phyloP scores from a whole-genome alignment of 1,284 basidiomycete genomes.

The Ceratorhiza oryzae-sativae region DNA sequence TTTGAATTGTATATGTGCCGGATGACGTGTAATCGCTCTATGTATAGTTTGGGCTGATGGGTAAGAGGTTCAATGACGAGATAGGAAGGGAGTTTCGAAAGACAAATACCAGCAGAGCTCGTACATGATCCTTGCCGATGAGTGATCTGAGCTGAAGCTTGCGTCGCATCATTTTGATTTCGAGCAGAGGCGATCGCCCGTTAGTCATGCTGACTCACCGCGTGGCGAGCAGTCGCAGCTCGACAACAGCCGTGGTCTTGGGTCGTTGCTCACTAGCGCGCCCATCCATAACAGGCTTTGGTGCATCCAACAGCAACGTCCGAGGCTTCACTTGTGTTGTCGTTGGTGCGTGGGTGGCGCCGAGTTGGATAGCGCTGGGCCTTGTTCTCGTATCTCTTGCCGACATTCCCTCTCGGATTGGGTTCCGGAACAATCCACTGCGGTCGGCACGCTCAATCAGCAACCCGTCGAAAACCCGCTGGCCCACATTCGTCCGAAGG shows the following conservation, averaged over 20 bases:
- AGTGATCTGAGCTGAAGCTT: not conserved
- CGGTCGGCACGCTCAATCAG: not conserved
- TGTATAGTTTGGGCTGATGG: not conserved
- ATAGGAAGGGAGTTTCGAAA: no score
- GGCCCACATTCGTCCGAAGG: not conserved
- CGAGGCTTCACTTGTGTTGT: not conserved
- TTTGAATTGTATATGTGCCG: not conserved
- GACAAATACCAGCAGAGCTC: no score
- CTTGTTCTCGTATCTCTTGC: not conserved
- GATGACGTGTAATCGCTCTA: not conserved
- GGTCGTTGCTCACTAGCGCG: not conserved
- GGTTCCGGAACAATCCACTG: no score
- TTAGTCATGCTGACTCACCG: conserved; percentile 5
- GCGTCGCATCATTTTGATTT: not conserved
- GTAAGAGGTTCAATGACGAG: no score
- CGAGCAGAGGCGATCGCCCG: not conserved
- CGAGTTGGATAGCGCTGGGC: not conserved
- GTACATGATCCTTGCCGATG: not conserved
- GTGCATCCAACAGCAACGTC: not conserved
- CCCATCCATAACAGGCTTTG: not conserved
- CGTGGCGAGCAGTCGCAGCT: not conserved
- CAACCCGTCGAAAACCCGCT: not conserved
- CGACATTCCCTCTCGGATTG: not conserved
- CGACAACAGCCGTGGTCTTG: not conserved
- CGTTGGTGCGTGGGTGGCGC: not conserved